Evolutionary conservation across 805 yeast genomes (phyloP).

Genomic region (Saccharomyces mikatae): DNA sequence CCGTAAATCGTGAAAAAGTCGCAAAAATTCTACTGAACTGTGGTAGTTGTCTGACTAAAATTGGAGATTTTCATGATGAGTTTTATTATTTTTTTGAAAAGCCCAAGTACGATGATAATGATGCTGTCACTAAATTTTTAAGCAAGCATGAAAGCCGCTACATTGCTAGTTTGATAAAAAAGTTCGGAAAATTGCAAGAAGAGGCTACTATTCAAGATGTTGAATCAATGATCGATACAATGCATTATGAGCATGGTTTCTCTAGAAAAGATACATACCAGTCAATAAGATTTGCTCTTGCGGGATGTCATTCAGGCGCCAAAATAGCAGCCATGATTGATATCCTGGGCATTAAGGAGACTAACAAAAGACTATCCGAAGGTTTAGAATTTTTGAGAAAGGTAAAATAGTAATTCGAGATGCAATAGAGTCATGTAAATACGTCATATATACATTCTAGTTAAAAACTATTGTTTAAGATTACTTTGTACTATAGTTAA

Average conservation of each 20-base stretch:
- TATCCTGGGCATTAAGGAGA: conserved; percentile 43
- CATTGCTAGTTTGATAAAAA: conserved; percentile 6
- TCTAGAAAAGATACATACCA: conserved; percentile 41
- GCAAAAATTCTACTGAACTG: conserved; percentile 35
- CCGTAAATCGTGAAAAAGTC: conserved; percentile 29
- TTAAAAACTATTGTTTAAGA: background rate
- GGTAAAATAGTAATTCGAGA: background rate
- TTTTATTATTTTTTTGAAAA: conserved; percentile 43
- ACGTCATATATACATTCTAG: background rate
- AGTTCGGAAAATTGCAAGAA: background rate
- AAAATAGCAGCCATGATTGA: conserved; percentile 51
- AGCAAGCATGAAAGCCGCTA: background rate
- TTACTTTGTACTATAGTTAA: background rate
- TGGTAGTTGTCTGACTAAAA: conserved; percentile 42
- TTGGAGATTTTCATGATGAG: conserved; percentile 43
- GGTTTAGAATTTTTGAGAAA: conserved; percentile 4
- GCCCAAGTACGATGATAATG: conserved; percentile 21
- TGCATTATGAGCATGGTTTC: conserved; percentile 1
- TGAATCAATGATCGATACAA: background rate
- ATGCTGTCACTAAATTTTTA: conserved; percentile 9
- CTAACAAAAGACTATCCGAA: conserved; percentile 19
- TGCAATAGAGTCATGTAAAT: background rate
- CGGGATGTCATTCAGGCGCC: conserved; percentile 65
- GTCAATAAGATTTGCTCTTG: conserved; percentile 55
- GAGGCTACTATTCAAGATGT: conserved; percentile 3